Evolutionary conservation across 441 rosid species (phyloP).

Genomic region (Croton setiger): DNA sequence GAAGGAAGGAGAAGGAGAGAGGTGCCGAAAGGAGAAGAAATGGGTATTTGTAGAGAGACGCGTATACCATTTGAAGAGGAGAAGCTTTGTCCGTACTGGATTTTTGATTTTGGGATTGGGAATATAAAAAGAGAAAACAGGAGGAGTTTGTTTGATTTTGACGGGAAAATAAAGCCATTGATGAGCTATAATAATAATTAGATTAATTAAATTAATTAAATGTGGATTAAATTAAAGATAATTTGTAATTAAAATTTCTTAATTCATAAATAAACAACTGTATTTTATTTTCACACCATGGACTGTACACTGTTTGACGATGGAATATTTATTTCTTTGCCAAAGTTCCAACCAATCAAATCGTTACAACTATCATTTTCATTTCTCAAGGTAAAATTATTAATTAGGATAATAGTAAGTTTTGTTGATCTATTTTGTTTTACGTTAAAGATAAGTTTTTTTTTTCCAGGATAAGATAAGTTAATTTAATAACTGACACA

Average conservation of each 20-base stretch:
- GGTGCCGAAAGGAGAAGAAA: not conserved
- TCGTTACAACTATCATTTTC: no score
- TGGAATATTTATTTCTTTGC: no score
- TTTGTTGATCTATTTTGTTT: no score
- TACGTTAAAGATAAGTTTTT: no score
- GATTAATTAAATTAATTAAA: no score
- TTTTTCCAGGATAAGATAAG: no score
- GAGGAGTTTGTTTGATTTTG: not conserved
- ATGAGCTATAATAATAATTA: not conserved
- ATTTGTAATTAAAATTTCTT: not conserved
- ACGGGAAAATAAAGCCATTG: not conserved
- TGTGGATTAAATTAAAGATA: not conserved
- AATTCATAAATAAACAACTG: not conserved
- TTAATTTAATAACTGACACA: no score
- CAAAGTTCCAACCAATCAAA: no score
- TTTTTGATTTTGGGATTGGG: not conserved
- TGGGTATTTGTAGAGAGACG: conserved; percentile 24
- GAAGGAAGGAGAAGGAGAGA: not conserved
- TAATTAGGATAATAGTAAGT: no score
- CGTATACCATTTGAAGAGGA: conserved; percentile 13
- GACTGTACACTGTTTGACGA: no score
- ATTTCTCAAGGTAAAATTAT: no score
- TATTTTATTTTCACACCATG: not conserved
- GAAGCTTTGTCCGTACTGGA: not conserved
- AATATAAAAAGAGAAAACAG: not conserved